Percentiles rank a stretch among this genome's conserved stretches.
Conservation (phyloP, 2,329 filamentous ascomycete species). For the Gnomoniopsis sp. region DNA sequence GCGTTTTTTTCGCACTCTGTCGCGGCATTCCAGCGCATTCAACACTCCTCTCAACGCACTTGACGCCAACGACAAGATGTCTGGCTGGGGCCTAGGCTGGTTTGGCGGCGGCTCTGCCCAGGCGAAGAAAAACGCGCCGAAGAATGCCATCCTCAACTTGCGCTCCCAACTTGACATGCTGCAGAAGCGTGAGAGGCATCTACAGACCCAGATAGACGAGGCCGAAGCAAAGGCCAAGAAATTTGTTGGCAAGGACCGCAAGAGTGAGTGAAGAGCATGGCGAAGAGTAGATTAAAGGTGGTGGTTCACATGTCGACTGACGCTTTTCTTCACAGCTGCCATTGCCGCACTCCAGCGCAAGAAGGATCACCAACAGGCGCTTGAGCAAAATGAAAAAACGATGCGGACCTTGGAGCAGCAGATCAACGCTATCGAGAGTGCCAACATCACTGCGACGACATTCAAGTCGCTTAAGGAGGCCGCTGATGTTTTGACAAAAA, state of each 20-base stretch:
- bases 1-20: neutral
- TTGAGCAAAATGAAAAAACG: slow-evolving; percentile 86
- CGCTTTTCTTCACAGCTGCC: slow-evolving; percentile 59
- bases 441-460: slow-evolving; percentile 98
- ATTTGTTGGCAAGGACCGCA: slow-evolving; percentile 90
- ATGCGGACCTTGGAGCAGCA: slow-evolving; percentile 92
- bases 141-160: slow-evolving; percentile 90
- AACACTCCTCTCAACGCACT: neutral
- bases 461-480: slow-evolving; percentile 91
- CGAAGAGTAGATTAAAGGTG: neutral
- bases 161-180: slow-evolving; percentile 94
- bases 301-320: slow-evolving; percentile 16
- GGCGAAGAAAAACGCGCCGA: slow-evolving; percentile 89
- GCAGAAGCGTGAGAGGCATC: slow-evolving; percentile 89
- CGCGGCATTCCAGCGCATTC: neutral
- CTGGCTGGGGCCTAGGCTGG: slow-evolving; percentile 68
- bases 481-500: slow-evolving; percentile 84
- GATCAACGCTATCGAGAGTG: slow-evolving; percentile 94
- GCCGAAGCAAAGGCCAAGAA: slow-evolving; percentile 87
- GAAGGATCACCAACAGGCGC: slow-evolving; percentile 87
- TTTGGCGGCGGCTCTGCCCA: slow-evolving; percentile 84
- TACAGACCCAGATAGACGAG: slow-evolving; percentile 89
- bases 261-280: slow-evolving; percentile 50
- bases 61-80: slow-evolving; percentile 44
- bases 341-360: slow-evolving; percentile 89